These are phyloP conservation scores for Astragalus glycyphyllos DNA, from an alignment of 306 rosid genomes.

Conservation along the genomic window DNA sequence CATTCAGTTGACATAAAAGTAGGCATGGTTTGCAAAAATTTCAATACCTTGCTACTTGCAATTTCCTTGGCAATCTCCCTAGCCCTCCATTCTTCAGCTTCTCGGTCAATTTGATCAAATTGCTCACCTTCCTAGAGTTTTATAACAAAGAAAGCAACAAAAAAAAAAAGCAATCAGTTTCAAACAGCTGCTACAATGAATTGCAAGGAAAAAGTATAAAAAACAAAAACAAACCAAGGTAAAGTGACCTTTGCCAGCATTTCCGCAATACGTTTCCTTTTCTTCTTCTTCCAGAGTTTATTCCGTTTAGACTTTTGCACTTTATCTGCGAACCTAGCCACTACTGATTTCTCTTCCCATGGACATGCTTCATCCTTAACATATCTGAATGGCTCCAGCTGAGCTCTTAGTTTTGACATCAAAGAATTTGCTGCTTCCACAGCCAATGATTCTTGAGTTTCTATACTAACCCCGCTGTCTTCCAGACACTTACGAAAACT, in stretches of 20 bases:
- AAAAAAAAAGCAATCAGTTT: slow-evolving; percentile 23
- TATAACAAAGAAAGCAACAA: slow-evolving; percentile 23
- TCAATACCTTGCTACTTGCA: slow-evolving; percentile 76
- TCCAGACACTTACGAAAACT: slow-evolving; percentile 50
- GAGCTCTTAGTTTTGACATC: slow-evolving; percentile 63
- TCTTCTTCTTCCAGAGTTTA: slow-evolving; percentile 77
- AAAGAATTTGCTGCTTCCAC: slow-evolving; percentile 68
- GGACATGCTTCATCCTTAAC: slow-evolving; percentile 62
- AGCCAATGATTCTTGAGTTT: slow-evolving; percentile 64
- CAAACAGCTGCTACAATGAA: not conserved
- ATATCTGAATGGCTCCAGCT: slow-evolving; percentile 69
- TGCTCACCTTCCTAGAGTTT: slow-evolving; percentile 59
- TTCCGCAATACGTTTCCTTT: slow-evolving; percentile 68
- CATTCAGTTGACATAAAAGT: not conserved
- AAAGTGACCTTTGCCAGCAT: slow-evolving; percentile 65
- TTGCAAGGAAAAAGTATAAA: not conserved
- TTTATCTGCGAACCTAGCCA: slow-evolving; percentile 56
- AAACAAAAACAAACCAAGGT: slow-evolving; percentile 8
- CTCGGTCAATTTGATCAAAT: slow-evolving; percentile 67
- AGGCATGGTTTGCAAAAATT: slow-evolving; percentile 1
- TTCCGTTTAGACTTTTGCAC: slow-evolving; percentile 65
- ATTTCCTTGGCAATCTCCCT: slow-evolving; percentile 84
- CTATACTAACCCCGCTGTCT: slow-evolving; percentile 57
- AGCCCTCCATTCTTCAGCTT: slow-evolving; percentile 95
- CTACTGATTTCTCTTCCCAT: slow-evolving; percentile 84